Evolutionary conservation across 768 basidiomycete genomes (phyloP).

Genomic region (Panus rudis): DNA sequence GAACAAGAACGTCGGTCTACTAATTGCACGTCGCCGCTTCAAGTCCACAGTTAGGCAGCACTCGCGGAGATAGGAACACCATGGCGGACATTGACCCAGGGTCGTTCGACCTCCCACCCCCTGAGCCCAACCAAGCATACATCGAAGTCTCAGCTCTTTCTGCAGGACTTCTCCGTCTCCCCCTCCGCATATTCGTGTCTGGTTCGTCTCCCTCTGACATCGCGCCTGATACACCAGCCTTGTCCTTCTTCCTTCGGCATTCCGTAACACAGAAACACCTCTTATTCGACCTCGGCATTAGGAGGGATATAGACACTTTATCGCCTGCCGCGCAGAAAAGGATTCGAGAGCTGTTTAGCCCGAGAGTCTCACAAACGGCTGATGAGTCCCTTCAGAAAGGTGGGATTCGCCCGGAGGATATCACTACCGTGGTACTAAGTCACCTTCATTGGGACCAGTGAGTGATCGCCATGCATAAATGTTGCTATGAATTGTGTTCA

Average conservation of each 20-base stretch:
- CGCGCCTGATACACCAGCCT: slow-evolving; percentile 33
- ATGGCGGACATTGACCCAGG: not conserved
- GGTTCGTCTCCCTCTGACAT: slow-evolving; percentile 24
- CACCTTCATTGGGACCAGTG: slow-evolving; percentile 48
- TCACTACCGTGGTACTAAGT: slow-evolving; percentile 40
- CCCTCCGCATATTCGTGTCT: slow-evolving; percentile 32
- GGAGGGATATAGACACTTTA: slow-evolving; percentile 38
- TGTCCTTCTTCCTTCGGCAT: slow-evolving; percentile 48
- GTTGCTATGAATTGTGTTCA: not conserved
- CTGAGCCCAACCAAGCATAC: slow-evolving; percentile 38
- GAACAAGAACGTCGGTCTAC: too few relatives aligned
- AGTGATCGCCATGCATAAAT: not conserved
- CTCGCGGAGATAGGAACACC: not conserved
- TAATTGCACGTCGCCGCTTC: too few relatives aligned
- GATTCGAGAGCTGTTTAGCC: slow-evolving; percentile 16
- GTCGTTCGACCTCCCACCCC: slow-evolving; percentile 28
- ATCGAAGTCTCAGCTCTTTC: slow-evolving; percentile 51
- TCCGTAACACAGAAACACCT: slow-evolving; percentile 32
- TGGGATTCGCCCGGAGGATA: slow-evolving; percentile 35
- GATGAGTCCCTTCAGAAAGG: slow-evolving; percentile 44
- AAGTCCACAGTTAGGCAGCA: too few relatives aligned
- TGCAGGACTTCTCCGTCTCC: slow-evolving; percentile 37
- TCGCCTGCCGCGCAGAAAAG: slow-evolving; percentile 27
- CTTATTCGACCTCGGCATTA: slow-evolving; percentile 50
- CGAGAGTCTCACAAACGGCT: slow-evolving; percentile 22